A percentile compares a stretch with the other conserved stretches of the same genome.
Evolutionary conservation across 768 basidiomycete genomes (phyloP).

Genomic region (Pholiota conissans): DNA sequence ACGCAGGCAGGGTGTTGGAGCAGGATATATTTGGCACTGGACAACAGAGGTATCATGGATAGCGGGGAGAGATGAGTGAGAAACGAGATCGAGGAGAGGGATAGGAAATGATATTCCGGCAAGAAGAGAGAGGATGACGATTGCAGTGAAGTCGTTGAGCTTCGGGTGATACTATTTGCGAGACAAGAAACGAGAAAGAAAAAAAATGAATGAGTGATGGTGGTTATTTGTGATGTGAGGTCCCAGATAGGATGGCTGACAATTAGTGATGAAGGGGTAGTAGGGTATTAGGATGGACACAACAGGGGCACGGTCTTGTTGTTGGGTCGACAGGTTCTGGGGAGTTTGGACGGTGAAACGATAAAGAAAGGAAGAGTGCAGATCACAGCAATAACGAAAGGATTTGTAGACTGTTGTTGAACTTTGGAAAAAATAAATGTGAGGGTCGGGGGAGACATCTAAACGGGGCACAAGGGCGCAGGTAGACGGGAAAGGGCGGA

Average conservation of each 20-base stretch:
- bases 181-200: not conserved
- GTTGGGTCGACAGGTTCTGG: not conserved
- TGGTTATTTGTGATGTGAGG: not conserved
- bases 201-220: not conserved
- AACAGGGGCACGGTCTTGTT: not conserved
- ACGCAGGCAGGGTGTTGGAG: not conserved
- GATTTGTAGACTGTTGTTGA: not conserved
- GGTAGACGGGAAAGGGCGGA: not conserved
- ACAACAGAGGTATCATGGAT: slow-evolving; percentile 1
- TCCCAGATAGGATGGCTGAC: not conserved
- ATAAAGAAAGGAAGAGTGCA: not conserved
- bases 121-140: not conserved
- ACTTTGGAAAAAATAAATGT: not conserved
- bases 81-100: not conserved
- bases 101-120: not conserved
- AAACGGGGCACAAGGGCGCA: not conserved
- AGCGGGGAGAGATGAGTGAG: not conserved
- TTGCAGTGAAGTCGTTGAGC: not conserved
- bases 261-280: not conserved
- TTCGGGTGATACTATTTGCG: not conserved
- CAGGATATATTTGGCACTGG: slow-evolving; percentile 1
- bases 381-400: slow-evolving; percentile 6
- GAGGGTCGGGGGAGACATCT: not conserved
- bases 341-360: not conserved
- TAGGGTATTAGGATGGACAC: not conserved